Conservation (phyloP, 441 rosid genomes). For the Populus tomentosa region DNA sequence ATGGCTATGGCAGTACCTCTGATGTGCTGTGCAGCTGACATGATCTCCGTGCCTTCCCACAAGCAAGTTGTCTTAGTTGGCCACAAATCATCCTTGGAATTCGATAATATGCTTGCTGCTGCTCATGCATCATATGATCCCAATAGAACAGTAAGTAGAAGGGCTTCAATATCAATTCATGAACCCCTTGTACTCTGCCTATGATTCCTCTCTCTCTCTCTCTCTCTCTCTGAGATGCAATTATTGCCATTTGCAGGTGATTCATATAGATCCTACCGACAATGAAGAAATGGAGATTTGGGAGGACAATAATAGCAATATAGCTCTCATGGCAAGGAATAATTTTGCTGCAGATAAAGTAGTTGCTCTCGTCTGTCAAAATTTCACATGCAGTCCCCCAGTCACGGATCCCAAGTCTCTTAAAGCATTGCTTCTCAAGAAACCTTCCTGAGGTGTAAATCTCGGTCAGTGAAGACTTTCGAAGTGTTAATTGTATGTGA, state of each 20-base stretch:
- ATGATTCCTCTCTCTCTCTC: no score
- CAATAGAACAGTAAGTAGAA: slow-evolving; percentile 58
- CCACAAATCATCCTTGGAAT: slow-evolving; percentile 40
- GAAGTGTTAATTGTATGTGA: background rate
- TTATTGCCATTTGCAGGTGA: slow-evolving; percentile 43
- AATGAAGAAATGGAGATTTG: slow-evolving; percentile 69
- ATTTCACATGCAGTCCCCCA: slow-evolving; percentile 76
- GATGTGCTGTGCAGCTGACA: slow-evolving; percentile 88
- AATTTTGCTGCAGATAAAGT: slow-evolving; percentile 46
- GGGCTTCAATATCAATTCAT: background rate
- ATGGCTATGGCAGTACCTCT: slow-evolving; percentile 83
- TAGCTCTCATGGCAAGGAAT: slow-evolving; percentile 60
- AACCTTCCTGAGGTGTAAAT: slow-evolving; percentile 17
- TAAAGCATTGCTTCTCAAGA: slow-evolving; percentile 47
- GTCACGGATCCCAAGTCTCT: slow-evolving; percentile 48
- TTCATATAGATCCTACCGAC: slow-evolving; percentile 66
- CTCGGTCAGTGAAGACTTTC: background rate
- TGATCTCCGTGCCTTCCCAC: slow-evolving; percentile 50
- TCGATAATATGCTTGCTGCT: slow-evolving; percentile 65
- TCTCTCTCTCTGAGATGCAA: background rate
- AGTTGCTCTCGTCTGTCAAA: slow-evolving; percentile 82
- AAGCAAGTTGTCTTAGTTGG: slow-evolving; percentile 78
- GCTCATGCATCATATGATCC: slow-evolving; percentile 74
- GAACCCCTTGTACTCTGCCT: background rate
- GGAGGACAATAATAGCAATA: slow-evolving; percentile 54